Evolutionary conservation across 441 rosid species (phyloP).

Genomic region (Adansonia grandidieri): DNA sequence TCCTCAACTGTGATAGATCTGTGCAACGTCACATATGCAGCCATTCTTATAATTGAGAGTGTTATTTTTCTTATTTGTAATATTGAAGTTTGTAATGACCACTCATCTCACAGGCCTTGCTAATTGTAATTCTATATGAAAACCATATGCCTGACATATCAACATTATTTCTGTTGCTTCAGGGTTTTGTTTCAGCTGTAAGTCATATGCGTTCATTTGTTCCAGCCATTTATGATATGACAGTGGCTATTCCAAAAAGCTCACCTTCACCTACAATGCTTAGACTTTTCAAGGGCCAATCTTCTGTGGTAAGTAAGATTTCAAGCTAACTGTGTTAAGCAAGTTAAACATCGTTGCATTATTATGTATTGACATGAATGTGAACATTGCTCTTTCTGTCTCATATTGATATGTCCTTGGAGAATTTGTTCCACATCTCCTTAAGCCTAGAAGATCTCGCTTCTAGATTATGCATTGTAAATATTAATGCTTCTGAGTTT

Average conservation of each 20-base stretch:
- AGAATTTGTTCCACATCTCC: not conserved
- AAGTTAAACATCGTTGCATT: slow-evolving; percentile 1
- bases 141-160: slow-evolving; percentile 5
- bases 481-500: not conserved
- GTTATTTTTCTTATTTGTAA: not conserved
- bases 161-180: slow-evolving; percentile 31
- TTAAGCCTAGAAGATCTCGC: not conserved
- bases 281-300: slow-evolving; percentile 85
- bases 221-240: slow-evolving; percentile 91
- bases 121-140: not conserved
- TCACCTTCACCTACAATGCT: slow-evolving; percentile 91
- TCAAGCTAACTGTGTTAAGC: slow-evolving; percentile 22
- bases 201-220: slow-evolving; percentile 94
- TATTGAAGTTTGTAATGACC: not conserved
- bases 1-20: not conserved
- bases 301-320: slow-evolving; percentile 80
- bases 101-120: not conserved
- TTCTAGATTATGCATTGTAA: not conserved
- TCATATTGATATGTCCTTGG: slow-evolving; percentile 5
- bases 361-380: slow-evolving; percentile 7
- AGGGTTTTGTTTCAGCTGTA: slow-evolving; percentile 99
- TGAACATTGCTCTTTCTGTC: slow-evolving; percentile 9
- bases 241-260: slow-evolving; percentile 84
- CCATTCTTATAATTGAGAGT: not conserved
- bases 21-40: not conserved